phyloP scores from a whole-genome alignment of 495 filamentous ascomycete genomes.

The Cladorrhinum samala region DNA sequence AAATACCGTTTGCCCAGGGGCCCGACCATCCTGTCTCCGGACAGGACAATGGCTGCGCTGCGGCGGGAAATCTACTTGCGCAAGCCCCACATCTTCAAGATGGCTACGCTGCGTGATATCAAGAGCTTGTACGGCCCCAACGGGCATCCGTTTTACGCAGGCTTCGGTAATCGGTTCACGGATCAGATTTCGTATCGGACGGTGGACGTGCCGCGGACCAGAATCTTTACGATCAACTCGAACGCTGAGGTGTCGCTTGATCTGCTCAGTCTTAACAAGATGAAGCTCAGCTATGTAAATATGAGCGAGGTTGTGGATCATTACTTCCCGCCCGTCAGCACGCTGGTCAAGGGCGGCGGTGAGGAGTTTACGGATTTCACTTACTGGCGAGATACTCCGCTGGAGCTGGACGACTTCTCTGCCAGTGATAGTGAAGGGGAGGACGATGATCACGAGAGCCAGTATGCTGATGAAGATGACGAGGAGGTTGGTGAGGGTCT shows the following conservation, averaged over 20 bases:
- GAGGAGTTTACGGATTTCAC: slow-evolving; percentile 87
- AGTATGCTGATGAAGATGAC: slow-evolving; percentile 31
- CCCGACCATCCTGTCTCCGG: slow-evolving; percentile 89
- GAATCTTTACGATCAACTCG: slow-evolving; percentile 99
- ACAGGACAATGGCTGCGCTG: slow-evolving; percentile 92
- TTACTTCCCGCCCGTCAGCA: slow-evolving; percentile 82
- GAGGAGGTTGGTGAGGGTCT: slow-evolving; percentile 39
- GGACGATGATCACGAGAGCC: slow-evolving; percentile 43
- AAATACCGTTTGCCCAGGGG: slow-evolving; percentile 80
- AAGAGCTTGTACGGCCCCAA: slow-evolving; percentile 76
- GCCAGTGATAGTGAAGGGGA: slow-evolving; percentile 62
- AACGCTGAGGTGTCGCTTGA: slow-evolving; percentile 96
- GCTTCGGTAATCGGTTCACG: slow-evolving; percentile 94
- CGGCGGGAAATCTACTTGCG: slow-evolving; percentile 90
- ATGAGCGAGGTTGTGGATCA: slow-evolving; percentile 96
- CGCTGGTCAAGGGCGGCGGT: slow-evolving; percentile 68
- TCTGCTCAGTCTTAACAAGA: slow-evolving; percentile 81
- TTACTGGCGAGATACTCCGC: slow-evolving; percentile 73
- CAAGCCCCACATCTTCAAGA: slow-evolving; percentile 98
- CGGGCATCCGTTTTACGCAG: slow-evolving; percentile 85
- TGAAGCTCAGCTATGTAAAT: slow-evolving; percentile 93
- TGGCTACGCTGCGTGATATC: slow-evolving; percentile 95
- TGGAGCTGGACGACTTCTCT: slow-evolving; percentile 72
- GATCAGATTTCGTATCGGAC: slow-evolving; percentile 94
- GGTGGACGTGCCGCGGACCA: slow-evolving; percentile 85